phyloP scores from a whole-genome alignment of 768 basidiomycete genomes.

The Naganishia randhawae region DNA sequence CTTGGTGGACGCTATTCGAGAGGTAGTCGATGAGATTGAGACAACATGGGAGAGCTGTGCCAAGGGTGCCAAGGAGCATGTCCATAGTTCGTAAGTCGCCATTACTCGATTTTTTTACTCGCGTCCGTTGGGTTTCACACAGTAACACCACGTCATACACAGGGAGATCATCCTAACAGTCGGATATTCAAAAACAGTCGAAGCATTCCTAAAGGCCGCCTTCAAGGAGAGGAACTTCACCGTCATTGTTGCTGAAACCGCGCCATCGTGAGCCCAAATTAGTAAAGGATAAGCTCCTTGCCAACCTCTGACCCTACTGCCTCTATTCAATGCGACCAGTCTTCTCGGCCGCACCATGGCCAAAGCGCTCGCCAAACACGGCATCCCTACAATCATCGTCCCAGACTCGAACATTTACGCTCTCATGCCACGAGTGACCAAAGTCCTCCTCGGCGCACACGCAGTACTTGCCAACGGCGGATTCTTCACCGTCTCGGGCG shows the following conservation, averaged over 20 bases:
- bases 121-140: slow-evolving; percentile 8
- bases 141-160: slow-evolving; percentile 3
- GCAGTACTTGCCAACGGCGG: slow-evolving; percentile 96
- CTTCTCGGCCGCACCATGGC: slow-evolving; percentile 85
- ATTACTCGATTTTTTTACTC: background rate
- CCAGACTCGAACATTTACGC: slow-evolving; percentile 95
- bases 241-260: slow-evolving; percentile 92
- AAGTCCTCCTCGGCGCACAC: slow-evolving; percentile 90
- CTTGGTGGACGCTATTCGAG: slow-evolving; percentile 93
- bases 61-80: slow-evolving; percentile 89
- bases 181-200: slow-evolving; percentile 90
- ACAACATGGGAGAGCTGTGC: slow-evolving; percentile 92
- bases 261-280: slow-evolving; percentile 68
- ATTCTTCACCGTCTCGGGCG: slow-evolving; percentile 83
- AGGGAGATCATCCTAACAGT: slow-evolving; percentile 94
- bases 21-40: slow-evolving; percentile 91
- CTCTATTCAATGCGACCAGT: too few species aligned
- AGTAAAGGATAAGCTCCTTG: background rate
- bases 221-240: slow-evolving; percentile 87
- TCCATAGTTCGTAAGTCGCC: slow-evolving; percentile 88
- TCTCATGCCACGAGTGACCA: slow-evolving; percentile 93
- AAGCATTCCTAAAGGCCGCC: slow-evolving; percentile 85
- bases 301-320: background rate
- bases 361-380: slow-evolving; percentile 67
- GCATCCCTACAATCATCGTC: slow-evolving; percentile 91